Conservation (phyloP, 1,139 yeast species). For the Pichia sp. region DNA sequence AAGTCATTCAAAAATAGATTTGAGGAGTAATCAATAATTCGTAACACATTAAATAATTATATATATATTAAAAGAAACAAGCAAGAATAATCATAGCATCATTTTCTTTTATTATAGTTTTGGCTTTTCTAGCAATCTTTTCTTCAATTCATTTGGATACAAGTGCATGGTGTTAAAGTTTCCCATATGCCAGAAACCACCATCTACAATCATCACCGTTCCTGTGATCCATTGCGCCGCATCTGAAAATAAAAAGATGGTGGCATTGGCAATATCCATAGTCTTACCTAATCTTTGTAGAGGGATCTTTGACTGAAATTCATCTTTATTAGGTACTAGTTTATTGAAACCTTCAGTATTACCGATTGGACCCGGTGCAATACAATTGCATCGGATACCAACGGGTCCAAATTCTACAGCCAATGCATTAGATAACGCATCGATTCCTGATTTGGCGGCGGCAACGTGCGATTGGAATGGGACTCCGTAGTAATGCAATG, state of each 20-base stretch:
- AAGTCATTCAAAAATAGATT: slow-evolving; percentile 3
- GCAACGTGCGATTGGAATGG: slow-evolving; percentile 84
- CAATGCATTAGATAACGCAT: slow-evolving; percentile 70
- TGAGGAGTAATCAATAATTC: neutral
- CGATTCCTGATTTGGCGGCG: slow-evolving; percentile 93
- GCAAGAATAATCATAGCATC: no score
- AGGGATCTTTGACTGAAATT: slow-evolving; percentile 47
- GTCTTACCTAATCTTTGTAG: slow-evolving; percentile 70
- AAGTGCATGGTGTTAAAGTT: slow-evolving; percentile 28
- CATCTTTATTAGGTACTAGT: slow-evolving; percentile 37
- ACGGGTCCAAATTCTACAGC: slow-evolving; percentile 88
- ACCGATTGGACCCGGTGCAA: slow-evolving; percentile 83
- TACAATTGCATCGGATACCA: slow-evolving; percentile 71
- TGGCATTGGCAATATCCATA: slow-evolving; percentile 80
- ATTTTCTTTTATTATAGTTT: slow-evolving; percentile 13
- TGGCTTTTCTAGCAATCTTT: slow-evolving; percentile 20
- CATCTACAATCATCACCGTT: slow-evolving; percentile 75
- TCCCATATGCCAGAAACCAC: slow-evolving; percentile 84
- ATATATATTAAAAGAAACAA: no score
- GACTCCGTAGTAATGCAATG: slow-evolving; percentile 78
- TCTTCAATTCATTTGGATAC: slow-evolving; percentile 32
- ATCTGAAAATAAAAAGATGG: slow-evolving; percentile 74
- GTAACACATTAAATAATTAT: no score
- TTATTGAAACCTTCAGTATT: slow-evolving; percentile 76
- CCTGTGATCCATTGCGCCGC: slow-evolving; percentile 80